Base-by-base conservation (phyloP, 176 grass and related monocot species). In the Aegilops speltoides region DNA sequence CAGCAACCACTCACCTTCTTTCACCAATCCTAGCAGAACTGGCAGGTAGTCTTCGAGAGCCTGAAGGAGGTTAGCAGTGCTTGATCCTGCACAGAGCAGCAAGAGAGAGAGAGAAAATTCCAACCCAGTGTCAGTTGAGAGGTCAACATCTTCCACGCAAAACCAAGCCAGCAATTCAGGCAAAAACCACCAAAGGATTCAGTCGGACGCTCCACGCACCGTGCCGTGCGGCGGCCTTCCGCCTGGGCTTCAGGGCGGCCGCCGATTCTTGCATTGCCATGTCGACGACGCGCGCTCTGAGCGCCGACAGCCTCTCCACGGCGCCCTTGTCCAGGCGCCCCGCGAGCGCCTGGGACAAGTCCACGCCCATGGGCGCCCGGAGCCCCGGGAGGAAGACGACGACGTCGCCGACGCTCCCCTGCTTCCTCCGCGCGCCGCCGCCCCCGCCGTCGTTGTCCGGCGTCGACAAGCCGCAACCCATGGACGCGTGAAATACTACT, bases 361-460 rank as follows among this genome's bases (percentile, higher is more conserved):
- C 96, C 2, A 95, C 90, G n/a, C 62, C 31, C 67, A 82, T 80
- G 6, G 96, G 93, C 81, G 91, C 80, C 57, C 96, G 93, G 84
- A 98, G 86, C 36, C 96, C 96, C 4, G 96, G 96, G 6, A 95
- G 68, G 86, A 94, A 98, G 12, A 98, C 96, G 73, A 94, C 91
- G 61, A 98, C 90, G 68, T 98, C 91, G 31, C 93, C 93, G 73
- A 98, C 91, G 90, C 91, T 91, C 57, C 77, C 88, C 52, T 82
- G 90, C 29, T 63, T 83, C 52, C 86, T 86, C 77, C 93, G 83
- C 4, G 54, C 71, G 14, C 85, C 69, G n/a, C 87, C 76, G 57
- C 88, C 78, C 33, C 86, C 40, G 64, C 94, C 86, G 0, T 59
- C 54, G 54, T 1, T 59, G 59, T 88, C 90, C 68, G 89, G 84